Conservation (phyloP, 148 eudicot genomes). For the Nyssa sinensis region DNA sequence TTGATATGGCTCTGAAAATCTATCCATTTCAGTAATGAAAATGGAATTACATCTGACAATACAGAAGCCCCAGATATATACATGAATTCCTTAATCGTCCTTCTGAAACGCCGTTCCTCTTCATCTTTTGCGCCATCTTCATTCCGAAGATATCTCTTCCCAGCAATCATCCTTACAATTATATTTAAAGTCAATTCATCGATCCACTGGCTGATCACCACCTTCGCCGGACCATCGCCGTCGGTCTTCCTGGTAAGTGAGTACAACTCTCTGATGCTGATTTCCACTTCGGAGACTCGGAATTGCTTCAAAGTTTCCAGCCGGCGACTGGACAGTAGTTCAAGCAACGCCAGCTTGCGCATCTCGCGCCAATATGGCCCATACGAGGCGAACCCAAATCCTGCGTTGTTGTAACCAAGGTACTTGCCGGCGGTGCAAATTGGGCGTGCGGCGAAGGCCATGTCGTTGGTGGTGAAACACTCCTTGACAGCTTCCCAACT, state of each 20-base stretch:
- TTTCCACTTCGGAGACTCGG: constrained; percentile 5
- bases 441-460: constrained; percentile 13
- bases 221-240: too few species aligned
- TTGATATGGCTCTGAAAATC: constrained; percentile 14
- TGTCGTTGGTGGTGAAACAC: constrained; percentile 29
- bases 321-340: constrained; percentile 13
- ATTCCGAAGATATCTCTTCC: constrained; percentile 25
- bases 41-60: constrained; percentile 23
- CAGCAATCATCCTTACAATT: constrained; percentile 16
- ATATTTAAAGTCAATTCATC: constrained; percentile 18
- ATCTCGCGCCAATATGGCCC: constrained; percentile 22
- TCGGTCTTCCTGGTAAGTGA: background rate
- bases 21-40: constrained; percentile 20
- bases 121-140: background rate
- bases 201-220: constrained; percentile 14
- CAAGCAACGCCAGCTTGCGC: constrained; percentile 14
- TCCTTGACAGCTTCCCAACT: constrained; percentile 20
- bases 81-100: constrained; percentile 22
- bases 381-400: constrained; percentile 19
- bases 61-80: constrained; percentile 3
- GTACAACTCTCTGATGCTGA: constrained; percentile 16
- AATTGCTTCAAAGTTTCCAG: constrained; percentile 10
- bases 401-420: constrained; percentile 15
- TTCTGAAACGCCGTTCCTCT: constrained; percentile 11
- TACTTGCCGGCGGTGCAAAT: background rate